Evolutionary conservation across 2,329 filamentous ascomycete species (phyloP).

Genomic region (Aspergillus eucalypticola): DNA sequence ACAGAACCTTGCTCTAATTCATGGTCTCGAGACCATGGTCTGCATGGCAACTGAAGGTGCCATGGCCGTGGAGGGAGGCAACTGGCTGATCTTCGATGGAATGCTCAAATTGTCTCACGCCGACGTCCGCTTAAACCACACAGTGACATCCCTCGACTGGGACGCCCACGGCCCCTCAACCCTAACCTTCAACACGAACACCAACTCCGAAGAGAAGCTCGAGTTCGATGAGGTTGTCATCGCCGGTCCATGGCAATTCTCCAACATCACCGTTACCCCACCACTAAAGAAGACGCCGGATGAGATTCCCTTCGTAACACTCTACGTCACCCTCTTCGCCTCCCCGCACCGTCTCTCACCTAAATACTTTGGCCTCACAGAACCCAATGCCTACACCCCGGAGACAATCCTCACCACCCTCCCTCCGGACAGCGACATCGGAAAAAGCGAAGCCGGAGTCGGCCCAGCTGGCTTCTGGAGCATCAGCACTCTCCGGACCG

Average conservation of each 20-base stretch:
- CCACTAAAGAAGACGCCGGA: constrained; percentile 60
- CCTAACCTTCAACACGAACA: constrained; percentile 38
- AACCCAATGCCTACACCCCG: constrained; percentile 56
- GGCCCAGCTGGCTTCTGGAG: constrained; percentile 82
- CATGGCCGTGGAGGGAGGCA: constrained; percentile 76
- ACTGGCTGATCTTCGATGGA: constrained; percentile 88
- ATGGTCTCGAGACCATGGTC: constrained; percentile 87
- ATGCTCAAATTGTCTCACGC: constrained; percentile 71
- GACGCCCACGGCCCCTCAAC: constrained; percentile 44
- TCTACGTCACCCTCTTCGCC: constrained; percentile 88
- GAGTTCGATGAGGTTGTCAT: constrained; percentile 78
- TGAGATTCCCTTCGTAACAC: constrained; percentile 76
- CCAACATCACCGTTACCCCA: constrained; percentile 60
- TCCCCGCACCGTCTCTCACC: constrained; percentile 73
- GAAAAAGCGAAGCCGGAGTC: constrained; percentile 53
- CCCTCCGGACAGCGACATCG: constrained; percentile 51
- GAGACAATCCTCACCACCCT: constrained; percentile 82
- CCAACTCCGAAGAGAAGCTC: constrained; percentile 19
- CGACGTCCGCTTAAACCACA: constrained; percentile 64
- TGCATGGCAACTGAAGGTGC: constrained; percentile 88
- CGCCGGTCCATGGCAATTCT: constrained; percentile 80
- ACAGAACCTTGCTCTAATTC: constrained; percentile 80
- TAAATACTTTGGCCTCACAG: constrained; percentile 67
- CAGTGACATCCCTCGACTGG: constrained; percentile 61
- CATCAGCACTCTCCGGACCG: constrained; percentile 69